phyloP scores from a whole-genome alignment of 23 red algal species.

The Chondrus crispus region DNA sequence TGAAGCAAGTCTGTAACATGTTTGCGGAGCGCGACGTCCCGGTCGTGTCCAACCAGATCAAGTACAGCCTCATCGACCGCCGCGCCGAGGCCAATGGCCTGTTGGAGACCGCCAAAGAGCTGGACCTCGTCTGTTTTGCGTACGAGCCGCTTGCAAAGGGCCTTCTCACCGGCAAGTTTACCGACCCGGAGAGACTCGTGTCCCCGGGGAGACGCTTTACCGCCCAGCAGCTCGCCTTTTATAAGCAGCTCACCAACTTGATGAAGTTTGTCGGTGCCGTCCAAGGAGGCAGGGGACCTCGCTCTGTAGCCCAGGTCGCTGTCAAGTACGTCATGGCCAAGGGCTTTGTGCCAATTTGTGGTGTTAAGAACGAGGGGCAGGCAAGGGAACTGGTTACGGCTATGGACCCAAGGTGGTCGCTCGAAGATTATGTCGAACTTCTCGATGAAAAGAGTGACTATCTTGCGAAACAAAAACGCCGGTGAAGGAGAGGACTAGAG shows the following conservation, averaged over 20 bases:
- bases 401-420: not conserved
- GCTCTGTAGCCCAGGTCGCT: constrained; percentile 40
- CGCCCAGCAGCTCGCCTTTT: not conserved
- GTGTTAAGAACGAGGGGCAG: not conserved
- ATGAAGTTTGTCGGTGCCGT: not conserved
- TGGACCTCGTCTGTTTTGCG: constrained; percentile 13
- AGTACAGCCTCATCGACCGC: constrained; percentile 35
- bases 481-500: too few relatives aligned
- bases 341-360: not conserved
- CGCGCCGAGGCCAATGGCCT: not conserved
- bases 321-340: constrained; percentile 35
- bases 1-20: not conserved
- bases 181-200: not conserved
- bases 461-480: not conserved
- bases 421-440: not conserved
- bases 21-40: not conserved
- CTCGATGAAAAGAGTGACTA: not conserved
- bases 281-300: not conserved
- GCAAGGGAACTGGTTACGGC: not conserved
- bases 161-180: constrained; percentile 58
- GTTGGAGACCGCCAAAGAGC: not conserved
- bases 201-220: not conserved
- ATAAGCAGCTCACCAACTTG: not conserved
- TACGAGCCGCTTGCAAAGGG: constrained; percentile 61
- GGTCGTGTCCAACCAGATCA: constrained; percentile 42